These are phyloP conservation scores for Suillus occidentalis DNA, from an alignment of 768 basidiomycete species.

Conservation along the genomic window DNA sequence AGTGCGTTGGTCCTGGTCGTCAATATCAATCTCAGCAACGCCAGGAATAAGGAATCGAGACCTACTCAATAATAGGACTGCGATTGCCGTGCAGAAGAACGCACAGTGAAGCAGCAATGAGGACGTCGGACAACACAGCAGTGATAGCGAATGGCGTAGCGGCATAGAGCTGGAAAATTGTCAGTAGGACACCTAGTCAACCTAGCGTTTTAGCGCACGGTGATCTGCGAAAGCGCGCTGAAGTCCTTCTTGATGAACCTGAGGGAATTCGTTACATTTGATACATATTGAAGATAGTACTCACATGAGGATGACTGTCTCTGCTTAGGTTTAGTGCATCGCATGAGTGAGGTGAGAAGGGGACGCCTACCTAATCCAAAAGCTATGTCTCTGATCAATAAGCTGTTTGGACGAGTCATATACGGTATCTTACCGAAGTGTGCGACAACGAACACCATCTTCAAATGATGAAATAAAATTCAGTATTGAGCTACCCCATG, in stretches of 20 bases:
- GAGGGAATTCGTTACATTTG: background rate
- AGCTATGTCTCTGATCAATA: constrained; percentile 10
- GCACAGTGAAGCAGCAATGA: constrained; percentile 44
- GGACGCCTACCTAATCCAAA: constrained; percentile 38
- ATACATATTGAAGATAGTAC: background rate
- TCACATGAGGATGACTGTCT: constrained; percentile 13
- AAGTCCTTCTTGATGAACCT: constrained; percentile 43
- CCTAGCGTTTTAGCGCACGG: constrained; percentile 24
- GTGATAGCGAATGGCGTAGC: constrained; percentile 46
- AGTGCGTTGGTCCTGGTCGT: constrained; percentile 40
- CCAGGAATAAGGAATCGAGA: background rate
- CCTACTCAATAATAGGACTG: constrained; percentile 37
- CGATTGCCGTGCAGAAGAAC: constrained; percentile 40
- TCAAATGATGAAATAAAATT: background rate
- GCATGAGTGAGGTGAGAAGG: background rate
- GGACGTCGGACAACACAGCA: constrained; percentile 45
- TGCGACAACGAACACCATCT: constrained; percentile 34
- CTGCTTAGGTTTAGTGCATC: constrained; percentile 5
- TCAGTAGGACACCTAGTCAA: background rate
- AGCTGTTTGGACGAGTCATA: constrained; percentile 19
- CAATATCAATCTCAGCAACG: background rate
- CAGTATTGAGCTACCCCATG: background rate
- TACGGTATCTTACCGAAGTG: constrained; percentile 40
- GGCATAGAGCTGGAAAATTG: constrained; percentile 30
- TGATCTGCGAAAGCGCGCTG: constrained; percentile 35